Conservation (phyloP, 1,139 yeast species). For the Blastobotrys petasosporus region DNA sequence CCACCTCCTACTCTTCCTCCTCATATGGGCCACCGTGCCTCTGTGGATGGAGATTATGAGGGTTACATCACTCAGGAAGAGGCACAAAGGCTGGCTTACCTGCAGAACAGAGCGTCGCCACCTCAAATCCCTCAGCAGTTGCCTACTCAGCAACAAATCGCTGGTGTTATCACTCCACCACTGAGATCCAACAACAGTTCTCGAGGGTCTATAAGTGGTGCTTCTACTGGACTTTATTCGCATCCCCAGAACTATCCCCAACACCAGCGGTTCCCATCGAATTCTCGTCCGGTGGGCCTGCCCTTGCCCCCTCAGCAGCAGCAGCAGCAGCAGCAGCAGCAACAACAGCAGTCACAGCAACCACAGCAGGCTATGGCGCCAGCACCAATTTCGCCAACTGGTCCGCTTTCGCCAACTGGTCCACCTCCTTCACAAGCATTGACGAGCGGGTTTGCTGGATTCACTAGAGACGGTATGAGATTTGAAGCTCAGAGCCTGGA, state of each 20-base stretch:
- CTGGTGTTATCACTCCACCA: neutral
- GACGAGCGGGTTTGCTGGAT: neutral
- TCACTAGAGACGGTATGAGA: conserved; percentile 4
- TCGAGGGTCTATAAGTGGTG: conserved; percentile 2
- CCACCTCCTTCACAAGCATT: too few species aligned
- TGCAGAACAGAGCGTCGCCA: conserved; percentile 9
- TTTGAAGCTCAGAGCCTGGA: too few species aligned
- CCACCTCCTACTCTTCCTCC: neutral
- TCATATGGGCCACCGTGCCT: neutral
- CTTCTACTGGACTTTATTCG: neutral
- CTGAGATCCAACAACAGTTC: conserved; percentile 3
- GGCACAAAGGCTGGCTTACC: conserved; percentile 6
- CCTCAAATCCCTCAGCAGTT: conserved; percentile 11
- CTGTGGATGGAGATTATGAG: conserved; percentile 3
- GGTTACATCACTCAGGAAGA: neutral
- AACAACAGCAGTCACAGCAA: conserved; percentile 5
- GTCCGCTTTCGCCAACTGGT: neutral
- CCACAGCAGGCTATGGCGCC: neutral
- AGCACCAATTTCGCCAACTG: neutral
- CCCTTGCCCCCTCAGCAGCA: conserved; percentile 2
- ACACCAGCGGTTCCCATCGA: too few species aligned
- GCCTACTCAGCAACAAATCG: conserved; percentile 7
- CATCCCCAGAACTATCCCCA: too few species aligned
- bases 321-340: conserved; percentile 4
- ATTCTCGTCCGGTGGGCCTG: neutral